Percentiles rank a stretch among this genome's conserved stretches.
Evolutionary conservation across 345 rosid genomes (phyloP).

Genomic region (Aegle marmelos): DNA sequence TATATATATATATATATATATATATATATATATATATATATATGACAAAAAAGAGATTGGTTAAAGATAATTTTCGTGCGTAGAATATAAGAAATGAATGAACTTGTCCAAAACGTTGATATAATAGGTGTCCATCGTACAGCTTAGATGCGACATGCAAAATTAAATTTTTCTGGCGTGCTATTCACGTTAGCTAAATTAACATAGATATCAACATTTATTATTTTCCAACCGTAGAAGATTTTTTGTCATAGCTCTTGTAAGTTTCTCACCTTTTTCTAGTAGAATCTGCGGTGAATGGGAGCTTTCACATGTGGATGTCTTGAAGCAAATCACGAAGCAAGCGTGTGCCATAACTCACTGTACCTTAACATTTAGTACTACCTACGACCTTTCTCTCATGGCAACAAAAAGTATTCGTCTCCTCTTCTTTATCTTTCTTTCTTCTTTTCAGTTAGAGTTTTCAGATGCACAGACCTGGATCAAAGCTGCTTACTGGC

Average conservation of each 20-base stretch:
- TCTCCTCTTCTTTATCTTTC: neutral
- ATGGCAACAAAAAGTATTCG: neutral
- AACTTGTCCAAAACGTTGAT: too few relatives aligned
- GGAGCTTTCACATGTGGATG: neutral
- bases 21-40: too few relatives aligned
- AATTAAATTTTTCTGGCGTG: too few relatives aligned
- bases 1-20: too few relatives aligned
- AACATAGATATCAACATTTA: neutral
- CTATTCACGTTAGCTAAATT: neutral
- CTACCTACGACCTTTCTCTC: neutral
- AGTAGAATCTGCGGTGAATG: neutral
- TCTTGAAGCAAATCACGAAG: neutral
- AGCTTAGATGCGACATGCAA: neutral
- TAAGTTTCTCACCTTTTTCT: neutral
- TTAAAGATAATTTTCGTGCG: too few relatives aligned
- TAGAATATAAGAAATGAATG: too few relatives aligned
- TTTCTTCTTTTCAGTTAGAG: neutral
- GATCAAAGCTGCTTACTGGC: slow-evolving; percentile 17
- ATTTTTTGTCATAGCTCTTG: neutral
- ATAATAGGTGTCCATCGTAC: neutral
- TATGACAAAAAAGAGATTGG: too few relatives aligned
- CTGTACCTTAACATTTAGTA: neutral
- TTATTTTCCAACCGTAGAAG: neutral
- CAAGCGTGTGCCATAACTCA: neutral
- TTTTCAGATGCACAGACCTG: neutral